A percentile compares a stretch with the other conserved stretches of the same genome.
Conservation (phyloP, 345 rosid species). For the Mallotus nudiflorus region DNA sequence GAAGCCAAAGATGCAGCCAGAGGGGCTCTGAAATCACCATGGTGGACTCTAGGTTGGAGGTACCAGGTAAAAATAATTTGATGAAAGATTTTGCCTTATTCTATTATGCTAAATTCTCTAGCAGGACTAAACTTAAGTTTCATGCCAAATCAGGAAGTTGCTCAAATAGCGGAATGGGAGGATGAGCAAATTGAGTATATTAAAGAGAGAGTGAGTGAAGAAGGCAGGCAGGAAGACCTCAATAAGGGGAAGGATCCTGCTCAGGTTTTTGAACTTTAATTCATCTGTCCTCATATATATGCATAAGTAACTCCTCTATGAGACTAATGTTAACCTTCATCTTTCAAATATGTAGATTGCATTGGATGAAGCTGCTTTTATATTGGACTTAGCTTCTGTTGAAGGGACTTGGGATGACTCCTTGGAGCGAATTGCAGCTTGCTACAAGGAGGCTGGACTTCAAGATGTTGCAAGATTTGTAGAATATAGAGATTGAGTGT, state of each 20-base stretch:
- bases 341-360: constrained; percentile 23
- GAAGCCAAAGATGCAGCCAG: constrained; percentile 38
- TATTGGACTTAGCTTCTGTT: constrained; percentile 31
- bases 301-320: background rate
- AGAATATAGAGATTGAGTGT: constrained; percentile 22
- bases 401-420: constrained; percentile 28
- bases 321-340: background rate
- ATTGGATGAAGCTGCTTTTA: constrained; percentile 29
- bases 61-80: constrained; percentile 16
- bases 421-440: constrained; percentile 13
- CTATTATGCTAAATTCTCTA: background rate
- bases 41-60: constrained; percentile 37
- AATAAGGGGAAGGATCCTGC: constrained; percentile 29
- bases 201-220: constrained; percentile 23
- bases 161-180: constrained; percentile 27
- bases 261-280: constrained; percentile 21
- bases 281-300: background rate
- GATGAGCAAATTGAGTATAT: constrained; percentile 30
- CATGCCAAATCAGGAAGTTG: constrained; percentile 22
- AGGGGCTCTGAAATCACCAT: constrained; percentile 33
- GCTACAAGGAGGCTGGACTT: constrained; percentile 34
- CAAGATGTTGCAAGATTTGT: constrained; percentile 27
- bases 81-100: background rate
- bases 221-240: constrained; percentile 28
- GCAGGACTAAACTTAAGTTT: background rate